Conservation (phyloP, 495 filamentous ascomycete genomes). For the Neurospora sp. region DNA sequence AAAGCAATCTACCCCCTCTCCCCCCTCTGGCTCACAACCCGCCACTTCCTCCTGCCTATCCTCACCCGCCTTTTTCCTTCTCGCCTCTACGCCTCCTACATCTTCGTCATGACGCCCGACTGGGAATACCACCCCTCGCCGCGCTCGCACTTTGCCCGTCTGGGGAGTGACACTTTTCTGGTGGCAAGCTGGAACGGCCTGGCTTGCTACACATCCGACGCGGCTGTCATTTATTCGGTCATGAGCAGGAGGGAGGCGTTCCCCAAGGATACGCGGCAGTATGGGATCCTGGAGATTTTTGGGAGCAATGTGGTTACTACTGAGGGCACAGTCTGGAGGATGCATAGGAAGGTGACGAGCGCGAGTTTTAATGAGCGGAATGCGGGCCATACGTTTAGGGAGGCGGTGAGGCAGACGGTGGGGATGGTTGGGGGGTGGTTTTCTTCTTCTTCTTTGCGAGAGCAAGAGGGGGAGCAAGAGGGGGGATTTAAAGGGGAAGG, state of each 20-base stretch:
- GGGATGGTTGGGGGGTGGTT: conserved; percentile 47
- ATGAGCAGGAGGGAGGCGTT: conserved; percentile 52
- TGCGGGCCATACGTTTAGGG: conserved; percentile 52
- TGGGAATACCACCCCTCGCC: conserved; percentile 24
- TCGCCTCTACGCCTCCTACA: conserved; percentile 28
- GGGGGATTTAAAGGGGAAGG: too few relatives aligned
- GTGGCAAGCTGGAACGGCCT: conserved; percentile 39
- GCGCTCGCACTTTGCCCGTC: conserved; percentile 26
- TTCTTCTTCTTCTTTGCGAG: background rate
- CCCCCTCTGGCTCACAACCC: conserved; percentile 39
- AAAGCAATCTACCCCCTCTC: conserved; percentile 27
- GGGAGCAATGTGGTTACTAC: conserved; percentile 55
- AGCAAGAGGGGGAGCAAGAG: background rate
- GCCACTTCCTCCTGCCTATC: conserved; percentile 37
- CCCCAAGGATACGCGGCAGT: conserved; percentile 52
- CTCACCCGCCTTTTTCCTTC: conserved; percentile 36
- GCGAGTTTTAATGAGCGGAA: conserved; percentile 65
- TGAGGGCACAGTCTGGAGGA: conserved; percentile 53
- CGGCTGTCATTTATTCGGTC: conserved; percentile 51
- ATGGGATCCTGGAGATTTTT: conserved; percentile 48
- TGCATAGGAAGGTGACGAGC: conserved; percentile 57
- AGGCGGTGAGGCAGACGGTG: conserved; percentile 47
- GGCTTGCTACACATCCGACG: conserved; percentile 40
- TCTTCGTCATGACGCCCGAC: conserved; percentile 19
- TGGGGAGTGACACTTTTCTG: conserved; percentile 38